These are phyloP conservation scores for Colletotrichum truncatum DNA, from an alignment of 2,329 filamentous ascomycete genomes.

Conservation along the genomic window DNA sequence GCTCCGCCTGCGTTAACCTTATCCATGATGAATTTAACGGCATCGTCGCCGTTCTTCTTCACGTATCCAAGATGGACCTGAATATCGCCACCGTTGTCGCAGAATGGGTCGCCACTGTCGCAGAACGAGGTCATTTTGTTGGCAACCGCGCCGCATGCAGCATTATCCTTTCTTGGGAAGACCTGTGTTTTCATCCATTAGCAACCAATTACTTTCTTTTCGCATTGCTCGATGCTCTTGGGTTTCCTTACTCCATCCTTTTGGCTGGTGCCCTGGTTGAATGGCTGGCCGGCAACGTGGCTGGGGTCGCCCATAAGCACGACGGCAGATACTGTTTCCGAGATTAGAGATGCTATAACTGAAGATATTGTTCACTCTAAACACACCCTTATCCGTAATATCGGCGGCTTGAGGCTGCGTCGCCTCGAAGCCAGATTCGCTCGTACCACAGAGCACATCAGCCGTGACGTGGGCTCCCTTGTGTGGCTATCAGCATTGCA, in stretches of 20 bases:
- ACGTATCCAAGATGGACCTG: constrained; percentile 47
- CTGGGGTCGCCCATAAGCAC: constrained; percentile 52
- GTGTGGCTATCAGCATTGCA: not conserved
- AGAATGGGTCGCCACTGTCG: constrained; percentile 51
- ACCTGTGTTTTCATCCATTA: constrained; percentile 35
- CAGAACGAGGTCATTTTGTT: constrained; percentile 48
- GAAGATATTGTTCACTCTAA: not conserved
- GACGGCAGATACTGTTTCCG: constrained; percentile 46
- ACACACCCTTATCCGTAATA: constrained; percentile 41
- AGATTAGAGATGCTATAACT: not conserved
- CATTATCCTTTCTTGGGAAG: constrained; percentile 43
- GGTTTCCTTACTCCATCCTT: constrained; percentile 45
- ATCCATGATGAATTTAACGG: constrained; percentile 44
- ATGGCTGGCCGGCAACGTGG: constrained; percentile 45
- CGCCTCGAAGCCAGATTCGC: constrained; percentile 37
- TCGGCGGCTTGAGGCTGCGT: constrained; percentile 36
- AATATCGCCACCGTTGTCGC: constrained; percentile 41
- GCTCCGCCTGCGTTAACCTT: constrained; percentile 24
- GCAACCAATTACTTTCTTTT: not conserved
- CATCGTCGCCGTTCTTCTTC: constrained; percentile 41
- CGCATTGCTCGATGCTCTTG: fast-evolving
- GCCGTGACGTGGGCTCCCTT: constrained; percentile 49
- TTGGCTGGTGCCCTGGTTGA: constrained; percentile 45
- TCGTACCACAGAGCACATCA: constrained; percentile 49
- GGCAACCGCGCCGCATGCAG: constrained; percentile 44